Evolutionary conservation across 768 basidiomycete genomes (phyloP).

Genomic region (Lactarius hengduanensis): DNA sequence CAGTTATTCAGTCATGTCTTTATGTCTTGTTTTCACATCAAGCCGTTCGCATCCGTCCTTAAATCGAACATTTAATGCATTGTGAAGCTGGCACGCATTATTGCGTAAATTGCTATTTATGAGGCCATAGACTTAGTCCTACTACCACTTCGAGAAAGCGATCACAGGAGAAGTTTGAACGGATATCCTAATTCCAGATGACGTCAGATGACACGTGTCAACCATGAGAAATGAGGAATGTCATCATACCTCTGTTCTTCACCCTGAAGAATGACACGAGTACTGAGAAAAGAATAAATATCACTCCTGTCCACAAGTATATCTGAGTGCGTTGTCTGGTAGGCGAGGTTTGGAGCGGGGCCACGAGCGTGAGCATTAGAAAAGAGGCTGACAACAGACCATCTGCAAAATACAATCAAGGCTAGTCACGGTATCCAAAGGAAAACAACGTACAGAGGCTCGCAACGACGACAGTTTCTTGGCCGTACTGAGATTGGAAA

Average conservation of each 20-base stretch:
- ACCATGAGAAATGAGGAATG: background rate
- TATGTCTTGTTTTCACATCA: constrained; percentile 6
- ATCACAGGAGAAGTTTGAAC: constrained; percentile 70
- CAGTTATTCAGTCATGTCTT: constrained; percentile 12
- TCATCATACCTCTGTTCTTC: constrained; percentile 74
- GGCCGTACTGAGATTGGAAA: constrained; percentile 87
- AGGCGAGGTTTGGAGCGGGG: constrained; percentile 74
- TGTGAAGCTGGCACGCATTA: constrained; percentile 12
- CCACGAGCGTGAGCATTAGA: constrained; percentile 74
- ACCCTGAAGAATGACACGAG: constrained; percentile 83
- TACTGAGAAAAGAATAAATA: constrained; percentile 83
- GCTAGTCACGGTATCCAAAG: background rate
- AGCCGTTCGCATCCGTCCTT: background rate
- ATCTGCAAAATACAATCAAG: constrained; percentile 50
- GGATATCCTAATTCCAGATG: constrained; percentile 58
- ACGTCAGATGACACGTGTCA: constrained; percentile 10
- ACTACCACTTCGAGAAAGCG: constrained; percentile 23
- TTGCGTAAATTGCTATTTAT: constrained; percentile 21
- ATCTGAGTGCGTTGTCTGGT: constrained; percentile 79
- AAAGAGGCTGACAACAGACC: constrained; percentile 77
- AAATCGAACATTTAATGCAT: constrained; percentile 21
- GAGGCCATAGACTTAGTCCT: constrained; percentile 27
- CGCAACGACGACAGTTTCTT: constrained; percentile 87
- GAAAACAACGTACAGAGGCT: constrained; percentile 68
- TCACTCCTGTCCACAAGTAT: constrained; percentile 83